Base-by-base conservation (phyloP, 352 stramenopile species). In the Globisporangium recalcitrans region DNA sequence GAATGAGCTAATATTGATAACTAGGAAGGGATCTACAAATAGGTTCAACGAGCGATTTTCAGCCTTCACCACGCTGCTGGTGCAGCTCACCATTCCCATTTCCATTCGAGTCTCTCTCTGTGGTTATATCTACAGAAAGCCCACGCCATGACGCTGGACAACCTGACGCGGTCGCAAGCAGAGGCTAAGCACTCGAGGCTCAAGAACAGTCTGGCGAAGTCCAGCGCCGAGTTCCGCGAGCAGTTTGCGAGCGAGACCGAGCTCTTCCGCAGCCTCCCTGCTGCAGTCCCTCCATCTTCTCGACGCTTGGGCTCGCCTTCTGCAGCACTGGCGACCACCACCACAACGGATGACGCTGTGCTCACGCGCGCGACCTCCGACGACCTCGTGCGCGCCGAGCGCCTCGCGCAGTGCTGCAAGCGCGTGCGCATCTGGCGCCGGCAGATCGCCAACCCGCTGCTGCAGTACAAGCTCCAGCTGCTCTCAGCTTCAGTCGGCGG, bases 401-500 rank as follows among this genome's bases (percentile, higher is more conserved):
- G 82, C 14, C 42, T 91, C 27, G 77, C 61, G 7, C 78, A 91
- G 55, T 90, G 82, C 68, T 91, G 80, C 68, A 90, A 90, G 54
- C 84, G 84, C 9, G 84, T 93, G 22, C 78, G 80, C 13, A 65
- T 89, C 19, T 93, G 84, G 84, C 60, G 74, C 24, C 69, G 75
- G 11, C 74, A 87, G 36, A 71, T 80, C 40, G 72, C 73, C 0
- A 93, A 93, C 47, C 84, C 84, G 24, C 58, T 93, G 26, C 56
- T 89, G 52, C 68, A 78, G 36, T 90, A 84, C 73, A 85, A 80
- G 57, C 63, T 77, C 31, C 75, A 84, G 32, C 70, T 83, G 16
- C 62, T 74, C 10, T 58, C 60, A 16, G 56, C 53, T 4, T 54
- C 49, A 9, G 68, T 62, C n/a, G 27, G 46, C 32, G 58, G 56